Percentiles rank a stretch among this genome's conserved stretches.
Evolutionary conservation across 2,329 filamentous ascomycete genomes (phyloP).

Genomic region (Aspergillus fijiensis): DNA sequence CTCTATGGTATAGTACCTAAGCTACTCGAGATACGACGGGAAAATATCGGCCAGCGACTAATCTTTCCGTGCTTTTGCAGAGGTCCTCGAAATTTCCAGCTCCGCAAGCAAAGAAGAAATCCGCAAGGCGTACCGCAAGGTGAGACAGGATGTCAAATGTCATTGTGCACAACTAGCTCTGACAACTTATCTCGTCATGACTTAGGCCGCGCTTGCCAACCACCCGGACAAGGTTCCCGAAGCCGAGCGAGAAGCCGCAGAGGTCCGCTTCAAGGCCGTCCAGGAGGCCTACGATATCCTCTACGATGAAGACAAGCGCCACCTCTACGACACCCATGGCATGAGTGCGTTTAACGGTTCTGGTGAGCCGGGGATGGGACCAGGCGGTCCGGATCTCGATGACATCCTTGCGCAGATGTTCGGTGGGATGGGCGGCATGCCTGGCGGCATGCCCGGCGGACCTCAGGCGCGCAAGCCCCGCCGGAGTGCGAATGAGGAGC

Average conservation of each 20-base stretch:
- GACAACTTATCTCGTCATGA: neutral
- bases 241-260: conserved; percentile 78
- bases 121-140: conserved; percentile 96
- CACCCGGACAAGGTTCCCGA: conserved; percentile 96
- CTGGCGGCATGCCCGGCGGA: conserved; percentile 52
- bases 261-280: conserved; percentile 88
- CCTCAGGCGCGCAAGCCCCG: conserved; percentile 47
- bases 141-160: conserved; percentile 37
- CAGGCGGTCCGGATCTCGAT: conserved; percentile 68
- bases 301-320: conserved; percentile 88
- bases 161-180: neutral
- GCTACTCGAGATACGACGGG: neutral
- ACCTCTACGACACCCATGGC: conserved; percentile 88
- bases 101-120: conserved; percentile 75
- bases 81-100: conserved; percentile 73
- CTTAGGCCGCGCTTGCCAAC: conserved; percentile 76
- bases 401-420: conserved; percentile 96
- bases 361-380: conserved; percentile 63
- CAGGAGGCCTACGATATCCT: conserved; percentile 98
- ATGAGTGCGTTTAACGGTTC: conserved; percentile 92
- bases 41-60: neutral
- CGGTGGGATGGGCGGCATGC: conserved; percentile 52
- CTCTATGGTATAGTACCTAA: conserved; percentile 57
- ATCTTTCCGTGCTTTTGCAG: conserved; percentile 47
- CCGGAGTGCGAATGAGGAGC: conserved; percentile 79